Conservation (phyloP, 306 rosid species). For the Oxytropis ochrocephala region DNA sequence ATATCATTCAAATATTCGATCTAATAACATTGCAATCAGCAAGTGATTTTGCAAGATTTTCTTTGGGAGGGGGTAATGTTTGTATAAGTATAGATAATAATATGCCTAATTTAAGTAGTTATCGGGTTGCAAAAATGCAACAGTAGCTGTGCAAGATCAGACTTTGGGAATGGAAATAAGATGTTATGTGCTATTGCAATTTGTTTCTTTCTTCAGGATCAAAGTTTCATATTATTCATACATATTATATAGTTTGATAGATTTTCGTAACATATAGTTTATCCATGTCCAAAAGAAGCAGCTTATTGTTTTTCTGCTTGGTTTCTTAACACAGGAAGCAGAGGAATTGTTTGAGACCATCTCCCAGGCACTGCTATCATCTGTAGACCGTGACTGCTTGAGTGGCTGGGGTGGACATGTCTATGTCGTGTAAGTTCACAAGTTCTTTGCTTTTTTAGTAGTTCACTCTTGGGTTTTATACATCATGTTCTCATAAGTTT, state of each 20-base stretch:
- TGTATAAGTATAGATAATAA: too few species aligned
- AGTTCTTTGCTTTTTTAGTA: neutral
- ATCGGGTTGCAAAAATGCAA: neutral
- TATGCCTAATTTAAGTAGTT: neutral
- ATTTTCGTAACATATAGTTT: neutral
- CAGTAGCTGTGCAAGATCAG: neutral
- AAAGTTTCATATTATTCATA: neutral
- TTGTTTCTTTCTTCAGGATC: neutral
- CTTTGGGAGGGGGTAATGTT: neutral
- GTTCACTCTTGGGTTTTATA: neutral
- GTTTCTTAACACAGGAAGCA: slow-evolving; percentile 58
- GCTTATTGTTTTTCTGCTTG: neutral
- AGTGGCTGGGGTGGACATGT: slow-evolving; percentile 99
- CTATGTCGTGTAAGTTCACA: slow-evolving; percentile 76
- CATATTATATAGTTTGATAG: neutral
- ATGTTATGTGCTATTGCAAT: neutral
- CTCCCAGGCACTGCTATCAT: slow-evolving; percentile 90
- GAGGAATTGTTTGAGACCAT: slow-evolving; percentile 93
- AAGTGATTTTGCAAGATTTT: too few species aligned
- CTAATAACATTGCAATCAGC: too few species aligned
- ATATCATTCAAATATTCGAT: too few species aligned
- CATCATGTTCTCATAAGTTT: neutral
- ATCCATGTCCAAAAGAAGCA: neutral
- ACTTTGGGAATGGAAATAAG: neutral
- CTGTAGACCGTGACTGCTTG: slow-evolving; percentile 97